Evolutionary conservation across 2,329 filamentous ascomycete genomes (phyloP), one percentile per base, ranked within the genome.

Genomic region (Mycosphaerelloides madeirae): DNA sequence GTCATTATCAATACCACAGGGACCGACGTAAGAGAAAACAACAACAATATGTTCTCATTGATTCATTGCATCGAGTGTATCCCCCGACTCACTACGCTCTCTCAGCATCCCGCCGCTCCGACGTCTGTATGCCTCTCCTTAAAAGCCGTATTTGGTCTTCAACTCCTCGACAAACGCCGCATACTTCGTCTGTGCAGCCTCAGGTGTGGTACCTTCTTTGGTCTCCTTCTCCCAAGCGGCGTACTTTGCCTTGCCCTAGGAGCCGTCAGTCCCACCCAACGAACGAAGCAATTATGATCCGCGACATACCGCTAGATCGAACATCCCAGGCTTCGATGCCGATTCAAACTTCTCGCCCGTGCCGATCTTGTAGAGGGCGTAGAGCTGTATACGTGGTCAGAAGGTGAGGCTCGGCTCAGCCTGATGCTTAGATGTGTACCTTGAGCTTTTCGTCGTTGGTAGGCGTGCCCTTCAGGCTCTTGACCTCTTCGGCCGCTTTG

Each of bases 111-210:
- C n/a, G n/a, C n/a, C n/a, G n/a, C n/a, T n/a, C n/a, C n/a, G n/a
- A n/a, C n/a, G n/a, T n/a, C n/a, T n/a, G n/a, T n/a, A n/a, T n/a
- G 6, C 22, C 22, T 25, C 22, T 9, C 22, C 9, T 9, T 25
- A 25, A 25, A 25, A 25, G 6, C 83, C 84, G 68, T 83, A 79
- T 65, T 78, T 78, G 49, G 61, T 68, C 78, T 93, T 87, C 62
- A 94, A 69, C 60, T 73, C 66, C 68, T 88, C 80, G 53, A 93
- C 80, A 50, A 84, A 72, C 56, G 75, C 73, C 59, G 94, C 78
- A 70, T 95, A 96, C 63, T 78, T 73, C 65, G 80, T 74, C 78
- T 94, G 84, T 15, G 89, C 89, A 54, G 81, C 68, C 53, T 83
- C 76, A 50, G 78, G 62, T 6, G 76, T 79, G 56, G 81, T 64